Evolutionary conservation across 805 yeast genomes (phyloP).

Genomic region (Cyberlindnera euphorbiiphila): DNA sequence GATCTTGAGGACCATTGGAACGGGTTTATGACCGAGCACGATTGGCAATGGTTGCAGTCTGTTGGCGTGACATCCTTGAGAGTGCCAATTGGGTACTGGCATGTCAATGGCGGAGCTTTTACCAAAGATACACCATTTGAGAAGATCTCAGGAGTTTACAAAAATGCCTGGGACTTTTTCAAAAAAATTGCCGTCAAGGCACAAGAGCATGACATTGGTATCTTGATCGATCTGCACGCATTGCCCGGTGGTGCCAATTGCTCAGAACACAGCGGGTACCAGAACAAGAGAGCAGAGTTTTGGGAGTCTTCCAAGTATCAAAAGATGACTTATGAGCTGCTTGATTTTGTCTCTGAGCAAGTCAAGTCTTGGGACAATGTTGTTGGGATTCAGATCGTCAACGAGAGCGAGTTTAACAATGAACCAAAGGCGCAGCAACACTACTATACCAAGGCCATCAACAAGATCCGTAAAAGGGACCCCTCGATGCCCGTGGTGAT

Average conservation of each 20-base stretch:
- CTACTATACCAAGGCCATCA: conserved; percentile 65
- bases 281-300: conserved; percentile 54
- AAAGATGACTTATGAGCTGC: conserved; percentile 42
- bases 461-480: conserved; percentile 55
- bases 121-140: conserved; percentile 61
- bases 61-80: conserved; percentile 77
- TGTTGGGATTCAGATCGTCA: conserved; percentile 79
- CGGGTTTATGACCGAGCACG: conserved; percentile 56
- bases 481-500: conserved; percentile 63
- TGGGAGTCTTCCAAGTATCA: conserved; percentile 49
- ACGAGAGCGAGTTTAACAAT: conserved; percentile 71
- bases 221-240: conserved; percentile 82
- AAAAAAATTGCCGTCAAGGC: conserved; percentile 60
- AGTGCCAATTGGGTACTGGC: conserved; percentile 92
- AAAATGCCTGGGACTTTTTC: conserved; percentile 67
- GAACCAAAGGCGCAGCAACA: conserved; percentile 46
- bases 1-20: conserved; percentile 65
- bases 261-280: conserved; percentile 78
- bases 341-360: conserved; percentile 62
- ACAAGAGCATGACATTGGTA: conserved; percentile 55
- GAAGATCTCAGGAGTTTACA: conserved; percentile 51
- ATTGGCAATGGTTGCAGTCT: conserved; percentile 72
- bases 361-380: conserved; percentile 59
- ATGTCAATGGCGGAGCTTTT: conserved; percentile 59
- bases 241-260: conserved; percentile 91